Percentiles rank a stretch among this genome's conserved stretches.
Evolutionary conservation across 1,284 basidiomycete genomes (phyloP).

Genomic region (Rhodotorula sp.): DNA sequence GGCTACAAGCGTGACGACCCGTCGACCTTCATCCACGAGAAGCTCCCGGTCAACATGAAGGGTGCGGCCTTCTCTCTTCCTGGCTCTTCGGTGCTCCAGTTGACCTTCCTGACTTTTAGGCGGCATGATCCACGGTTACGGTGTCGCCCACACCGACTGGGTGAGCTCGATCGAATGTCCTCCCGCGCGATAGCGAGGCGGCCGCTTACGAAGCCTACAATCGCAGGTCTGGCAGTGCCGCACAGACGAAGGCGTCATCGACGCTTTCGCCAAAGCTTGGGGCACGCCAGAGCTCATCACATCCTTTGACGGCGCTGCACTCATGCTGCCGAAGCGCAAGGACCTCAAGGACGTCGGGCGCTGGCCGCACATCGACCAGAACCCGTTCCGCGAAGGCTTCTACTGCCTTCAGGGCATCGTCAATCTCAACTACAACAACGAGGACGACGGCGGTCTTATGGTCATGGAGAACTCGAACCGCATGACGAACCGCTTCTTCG

Average conservation of each 20-base stretch:
- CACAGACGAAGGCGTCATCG: constrained; percentile 48
- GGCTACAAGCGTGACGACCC: constrained; percentile 47
- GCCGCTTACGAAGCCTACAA: too few relatives aligned
- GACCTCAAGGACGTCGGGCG: constrained; percentile 43
- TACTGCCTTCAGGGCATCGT: constrained; percentile 47
- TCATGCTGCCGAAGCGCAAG: constrained; percentile 49
- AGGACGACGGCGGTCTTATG: constrained; percentile 53
- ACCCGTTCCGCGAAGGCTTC: constrained; percentile 3
- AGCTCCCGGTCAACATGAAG: constrained; percentile 39
- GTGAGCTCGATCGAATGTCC: too few relatives aligned
- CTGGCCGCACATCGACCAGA: constrained; percentile 21
- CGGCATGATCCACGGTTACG: constrained; percentile 17
- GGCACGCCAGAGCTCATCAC: constrained; percentile 35
- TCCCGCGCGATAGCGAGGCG: too few relatives aligned
- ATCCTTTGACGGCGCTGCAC: constrained; percentile 45
- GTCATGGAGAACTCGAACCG: constrained; percentile 50
- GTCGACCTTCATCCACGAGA: constrained; percentile 40
- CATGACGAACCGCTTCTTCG: constrained; percentile 50
- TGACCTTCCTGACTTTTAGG: too few relatives aligned
- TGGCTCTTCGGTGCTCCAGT: too few relatives aligned
- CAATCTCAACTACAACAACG: constrained; percentile 51
- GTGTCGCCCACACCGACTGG: constrained; percentile 2
- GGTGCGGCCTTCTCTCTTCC: too few relatives aligned
- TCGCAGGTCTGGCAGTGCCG: constrained; percentile 19
- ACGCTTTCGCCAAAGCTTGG: constrained; percentile 47